Evolutionary conservation across 345 rosid genomes (phyloP), one percentile per base, ranked within the genome.

Genomic region (Isatis tinctoria): DNA sequence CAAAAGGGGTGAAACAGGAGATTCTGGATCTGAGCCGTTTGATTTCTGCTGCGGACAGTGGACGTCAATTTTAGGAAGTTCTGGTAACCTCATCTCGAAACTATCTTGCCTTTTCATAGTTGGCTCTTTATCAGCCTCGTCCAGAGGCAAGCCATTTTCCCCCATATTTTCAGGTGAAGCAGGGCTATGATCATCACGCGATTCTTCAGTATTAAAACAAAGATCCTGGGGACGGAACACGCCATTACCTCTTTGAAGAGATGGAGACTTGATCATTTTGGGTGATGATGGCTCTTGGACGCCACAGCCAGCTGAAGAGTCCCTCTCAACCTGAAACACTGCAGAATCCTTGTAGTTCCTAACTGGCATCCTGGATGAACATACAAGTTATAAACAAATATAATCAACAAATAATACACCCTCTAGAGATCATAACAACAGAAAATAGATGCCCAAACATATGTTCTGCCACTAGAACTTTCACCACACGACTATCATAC

Each of bases 1-100:
- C 85, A 94, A 81, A 69, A 94, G 91, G 20, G 98, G 98, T 30
- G 98, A 94, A 65, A 93, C 88, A 72, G 98, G 98, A 74, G 97
- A 93, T 85, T 93, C 98, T 6, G 96, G 98, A 64, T 88, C 97
- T 32, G 98, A 91, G 57, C 87, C 92, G 53, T 89, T 85, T 69
- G 90, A 88, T 80, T 77, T 80, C 78, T 85, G 89, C 54, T 37
- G 81, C 49, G 78, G 79, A 65, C 91, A 69, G 41, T 84, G 89
- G 65, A 91, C 92, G 79, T 90, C 96, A 80, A 94, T 79, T 84
- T 91, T 94, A 6, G 93, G 98, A 69, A 94, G 79, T 63, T 91
- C 92, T 17, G 98, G 98, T 22, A 94, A 83, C 77, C 89, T 82
- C 93, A 83, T 91, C 78, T 94, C 98, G 51, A 94, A 94, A 85